These are phyloP conservation scores for Talinum fruticosum DNA, from an alignment of 148 eudicot genomes.

Conservation along the genomic window DNA sequence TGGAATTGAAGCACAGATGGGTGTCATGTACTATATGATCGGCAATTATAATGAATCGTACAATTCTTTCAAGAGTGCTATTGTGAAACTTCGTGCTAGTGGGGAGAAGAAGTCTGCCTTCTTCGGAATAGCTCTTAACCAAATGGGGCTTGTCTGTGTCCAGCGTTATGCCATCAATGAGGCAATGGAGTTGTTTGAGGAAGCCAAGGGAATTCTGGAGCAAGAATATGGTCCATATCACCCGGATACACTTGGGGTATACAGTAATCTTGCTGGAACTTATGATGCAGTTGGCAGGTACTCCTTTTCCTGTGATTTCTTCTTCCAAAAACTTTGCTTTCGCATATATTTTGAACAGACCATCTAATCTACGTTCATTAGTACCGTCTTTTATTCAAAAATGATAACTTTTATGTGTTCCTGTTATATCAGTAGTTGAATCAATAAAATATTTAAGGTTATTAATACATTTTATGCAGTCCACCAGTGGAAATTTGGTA, in stretches of 20 bases:
- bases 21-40: constrained; percentile 83
- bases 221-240: constrained; percentile 92
- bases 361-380: not conserved
- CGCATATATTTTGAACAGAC: not conserved
- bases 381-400: not conserved
- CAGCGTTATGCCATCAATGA: constrained; percentile 84
- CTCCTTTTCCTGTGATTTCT: not conserved
- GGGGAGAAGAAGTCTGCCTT: constrained; percentile 95
- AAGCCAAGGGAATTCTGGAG: constrained; percentile 75
- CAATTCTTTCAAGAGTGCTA: constrained; percentile 60
- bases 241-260: constrained; percentile 93
- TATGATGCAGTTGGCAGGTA: constrained; percentile 99
- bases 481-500: not conserved
- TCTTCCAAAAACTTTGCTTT: not conserved
- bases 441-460: not conserved
- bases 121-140: constrained; percentile 94
- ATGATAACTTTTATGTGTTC: not conserved
- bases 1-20: constrained; percentile 99
- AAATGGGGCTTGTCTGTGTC: constrained; percentile 97
- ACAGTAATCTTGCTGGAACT: constrained; percentile 96
- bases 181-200: constrained; percentile 83
- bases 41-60: constrained; percentile 82
- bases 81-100: constrained; percentile 69
- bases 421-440: not conserved
- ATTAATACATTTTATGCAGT: not conserved